Base-by-base conservation (phyloP, 352 stramenopile genomes). In the Pythium aquatile region DNA sequence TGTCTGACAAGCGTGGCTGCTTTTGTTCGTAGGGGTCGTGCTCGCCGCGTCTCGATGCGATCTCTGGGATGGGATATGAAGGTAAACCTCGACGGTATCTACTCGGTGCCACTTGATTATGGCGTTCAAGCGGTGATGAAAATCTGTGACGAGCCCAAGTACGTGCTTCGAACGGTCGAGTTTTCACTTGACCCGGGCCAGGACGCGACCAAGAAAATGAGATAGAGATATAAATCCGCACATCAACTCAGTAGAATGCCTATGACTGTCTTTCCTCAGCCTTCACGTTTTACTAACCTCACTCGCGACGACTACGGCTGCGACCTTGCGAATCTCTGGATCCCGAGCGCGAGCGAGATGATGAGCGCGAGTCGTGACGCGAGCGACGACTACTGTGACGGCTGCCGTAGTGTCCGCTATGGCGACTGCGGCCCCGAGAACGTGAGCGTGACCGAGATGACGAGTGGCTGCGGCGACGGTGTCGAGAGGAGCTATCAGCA, bases 101-200 rank as follows among this genome's bases (percentile, higher is more conserved):
- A 91, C 71, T 94, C 87, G 8, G 84, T 96, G 59, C 87, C 87
- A 24, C 69, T 96, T 60, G 86, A 94, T 77, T 96, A 96, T 40
- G 87, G 87, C n/a, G 87, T 96, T 14, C 87, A 96, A 65, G 87
- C 85, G 4, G 87, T 96, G 42, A 95, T 95, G 87, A 95, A 95
- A 70, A 92, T 95, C 29, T 78, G 81, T 30, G 84, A 93, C 56
- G 87, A 93, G 60, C 87, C 87, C 30, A 91, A 95, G 78, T 93
- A 95, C 58, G 80, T 91, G 49, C 70, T 95, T 35, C 84, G 85
- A 37, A 95, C 87, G 42, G 81, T 95, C 58, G 84, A 95, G 26
- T 93, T 95, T 58, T 78, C 69, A 14, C 65, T 63, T 13, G 42
- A 57, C 7, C 32, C 58, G 16, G 62, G 49, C 20, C 49, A 63